Conservation (phyloP, 1,284 basidiomycete genomes). For the Anthracocystis walkeri region DNA sequence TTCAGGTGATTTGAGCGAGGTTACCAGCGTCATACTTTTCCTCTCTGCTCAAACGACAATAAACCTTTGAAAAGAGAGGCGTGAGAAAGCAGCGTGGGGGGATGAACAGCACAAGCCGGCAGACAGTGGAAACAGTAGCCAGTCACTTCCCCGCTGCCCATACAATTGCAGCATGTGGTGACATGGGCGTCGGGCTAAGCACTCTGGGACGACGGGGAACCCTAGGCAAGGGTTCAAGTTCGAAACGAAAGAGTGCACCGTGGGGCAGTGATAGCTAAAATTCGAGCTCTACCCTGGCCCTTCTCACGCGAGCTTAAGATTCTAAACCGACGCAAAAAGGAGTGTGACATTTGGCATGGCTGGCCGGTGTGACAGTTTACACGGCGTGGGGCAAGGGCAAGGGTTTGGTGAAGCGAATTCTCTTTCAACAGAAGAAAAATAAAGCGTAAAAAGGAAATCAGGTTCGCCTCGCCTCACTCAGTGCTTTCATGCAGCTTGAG, state of each 20-base stretch:
- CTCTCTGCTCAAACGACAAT: too few species aligned
- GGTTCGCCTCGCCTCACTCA: too few species aligned
- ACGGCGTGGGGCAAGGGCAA: slow-evolving; percentile 8
- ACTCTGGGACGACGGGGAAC: slow-evolving; percentile 24
- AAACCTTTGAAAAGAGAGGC: slow-evolving; percentile 6
- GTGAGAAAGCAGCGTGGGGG: background rate
- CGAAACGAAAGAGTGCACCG: background rate
- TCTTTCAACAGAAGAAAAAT: background rate
- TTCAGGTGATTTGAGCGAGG: background rate
- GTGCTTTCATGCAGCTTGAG: background rate
- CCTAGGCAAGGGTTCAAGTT: slow-evolving; percentile 14
- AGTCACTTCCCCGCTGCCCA: slow-evolving; percentile 14
- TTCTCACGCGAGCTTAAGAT: slow-evolving; percentile 14
- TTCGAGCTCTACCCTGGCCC: slow-evolving; percentile 8
- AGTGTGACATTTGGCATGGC: background rate
- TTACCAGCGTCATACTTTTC: background rate
- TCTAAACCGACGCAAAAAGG: slow-evolving; percentile 2
- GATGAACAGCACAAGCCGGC: slow-evolving; percentile 6
- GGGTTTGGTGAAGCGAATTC: background rate
- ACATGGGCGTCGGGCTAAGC: slow-evolving; percentile 37
- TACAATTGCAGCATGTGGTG: slow-evolving; percentile 8
- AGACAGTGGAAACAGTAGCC: slow-evolving; percentile 10
- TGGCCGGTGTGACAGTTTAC: background rate
- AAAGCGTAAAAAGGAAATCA: slow-evolving; percentile 1
- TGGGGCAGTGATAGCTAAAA: background rate